Evolutionary conservation across 345 rosid genomes (phyloP).

Genomic region (Syzygium aromaticum): DNA sequence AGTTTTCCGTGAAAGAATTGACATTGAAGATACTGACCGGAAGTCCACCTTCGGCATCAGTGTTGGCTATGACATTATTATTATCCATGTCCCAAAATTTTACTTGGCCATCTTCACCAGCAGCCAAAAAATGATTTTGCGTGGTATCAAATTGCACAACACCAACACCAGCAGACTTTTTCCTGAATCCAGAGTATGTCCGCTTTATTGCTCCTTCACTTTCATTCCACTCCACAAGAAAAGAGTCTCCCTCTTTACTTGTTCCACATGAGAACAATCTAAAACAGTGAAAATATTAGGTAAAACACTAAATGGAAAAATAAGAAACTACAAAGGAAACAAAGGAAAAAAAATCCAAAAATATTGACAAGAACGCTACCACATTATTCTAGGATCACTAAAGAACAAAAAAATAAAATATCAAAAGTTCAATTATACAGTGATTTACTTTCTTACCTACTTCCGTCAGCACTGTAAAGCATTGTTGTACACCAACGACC

Average conservation of each 20-base stretch:
- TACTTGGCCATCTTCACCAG: conserved; percentile 54
- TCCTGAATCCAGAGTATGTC: conserved; percentile 55
- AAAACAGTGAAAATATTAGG: neutral
- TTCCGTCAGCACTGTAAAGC: conserved; percentile 89
- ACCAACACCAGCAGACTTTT: conserved; percentile 50
- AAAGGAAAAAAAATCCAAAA: neutral
- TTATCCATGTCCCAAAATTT: conserved; percentile 81
- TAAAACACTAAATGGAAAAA: neutral
- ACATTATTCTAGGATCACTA: neutral
- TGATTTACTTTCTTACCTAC: conserved; percentile 34
- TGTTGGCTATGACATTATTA: conserved; percentile 31
- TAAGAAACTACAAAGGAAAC: neutral
- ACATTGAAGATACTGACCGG: conserved; percentile 27
- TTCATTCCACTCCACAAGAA: conserved; percentile 75
- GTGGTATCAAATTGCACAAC: conserved; percentile 70
- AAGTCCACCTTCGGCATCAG: conserved; percentile 70
- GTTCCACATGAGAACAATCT: conserved; percentile 81
- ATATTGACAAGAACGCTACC: neutral
- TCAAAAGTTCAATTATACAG: neutral
- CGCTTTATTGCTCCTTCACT: conserved; percentile 70
- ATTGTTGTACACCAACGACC: conserved; percentile 78
- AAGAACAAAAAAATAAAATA: neutral
- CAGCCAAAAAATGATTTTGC: conserved; percentile 55
- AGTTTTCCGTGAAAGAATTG: neutral
- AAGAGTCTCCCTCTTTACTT: conserved; percentile 74